A percentile compares a stretch with the other conserved stretches of the same genome.
Conservation (phyloP, 129 eudicot species). For the Deinandra increscens region DNA sequence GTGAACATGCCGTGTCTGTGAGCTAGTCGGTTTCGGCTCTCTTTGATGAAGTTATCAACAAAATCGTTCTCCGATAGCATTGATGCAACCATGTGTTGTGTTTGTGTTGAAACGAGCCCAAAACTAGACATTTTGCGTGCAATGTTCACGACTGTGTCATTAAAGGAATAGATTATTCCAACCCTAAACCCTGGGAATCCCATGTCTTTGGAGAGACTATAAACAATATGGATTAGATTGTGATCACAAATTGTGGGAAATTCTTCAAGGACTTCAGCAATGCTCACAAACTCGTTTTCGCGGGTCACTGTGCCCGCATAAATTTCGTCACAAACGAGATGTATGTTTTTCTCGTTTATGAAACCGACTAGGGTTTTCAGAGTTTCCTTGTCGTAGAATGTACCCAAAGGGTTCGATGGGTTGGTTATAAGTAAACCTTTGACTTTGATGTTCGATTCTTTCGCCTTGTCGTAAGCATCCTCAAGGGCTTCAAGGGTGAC, state of each 20-base stretch:
- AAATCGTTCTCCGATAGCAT: constrained; percentile 65
- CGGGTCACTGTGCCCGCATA: constrained; percentile 70
- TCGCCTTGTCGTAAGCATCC: constrained; percentile 45
- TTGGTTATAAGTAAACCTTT: constrained; percentile 66
- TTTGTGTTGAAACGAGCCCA: constrained; percentile 68
- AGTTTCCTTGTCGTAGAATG: constrained; percentile 47
- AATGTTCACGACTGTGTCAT: constrained; percentile 45
- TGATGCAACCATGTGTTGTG: constrained; percentile 59
- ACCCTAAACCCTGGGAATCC: constrained; percentile 79
- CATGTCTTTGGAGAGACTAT: constrained; percentile 77
- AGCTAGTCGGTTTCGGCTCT: constrained; percentile 42
- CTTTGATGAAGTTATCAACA: constrained; percentile 34
- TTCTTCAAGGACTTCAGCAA: constrained; percentile 51
- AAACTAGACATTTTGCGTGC: constrained; percentile 90
- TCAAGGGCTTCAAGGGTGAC: constrained; percentile 53
- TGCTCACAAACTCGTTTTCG: constrained; percentile 50
- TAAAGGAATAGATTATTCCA: constrained; percentile 67
- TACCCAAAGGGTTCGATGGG: constrained; percentile 81
- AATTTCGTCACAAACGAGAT: constrained; percentile 68
- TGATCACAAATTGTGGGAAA: constrained; percentile 27
- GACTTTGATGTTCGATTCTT: constrained; percentile 46
- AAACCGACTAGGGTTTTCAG: constrained; percentile 33
- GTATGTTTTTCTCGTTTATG: constrained; percentile 52
- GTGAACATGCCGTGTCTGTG: constrained; percentile 38
- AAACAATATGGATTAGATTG: constrained; percentile 60